These are phyloP conservation scores for Pichia phayaonensis DNA, from an alignment of 805 yeast genomes.

Conservation along the genomic window DNA sequence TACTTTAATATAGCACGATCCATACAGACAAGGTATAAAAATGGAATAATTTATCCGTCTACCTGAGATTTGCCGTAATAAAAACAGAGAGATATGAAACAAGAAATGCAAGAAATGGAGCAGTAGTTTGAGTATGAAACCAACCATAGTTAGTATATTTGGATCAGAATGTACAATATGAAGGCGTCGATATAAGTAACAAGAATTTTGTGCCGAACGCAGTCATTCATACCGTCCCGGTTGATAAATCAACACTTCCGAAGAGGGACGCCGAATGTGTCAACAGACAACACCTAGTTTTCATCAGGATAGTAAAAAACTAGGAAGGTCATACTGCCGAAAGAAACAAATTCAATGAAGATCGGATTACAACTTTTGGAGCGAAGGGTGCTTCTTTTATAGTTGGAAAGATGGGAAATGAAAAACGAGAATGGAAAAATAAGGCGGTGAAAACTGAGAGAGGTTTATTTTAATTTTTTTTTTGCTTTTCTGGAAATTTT, in stretches of 20 bases:
- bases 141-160: background rate
- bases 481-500: background rate
- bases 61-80: conserved; percentile 17
- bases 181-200: conserved; percentile 28
- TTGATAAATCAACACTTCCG: conserved; percentile 11
- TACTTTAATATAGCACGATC: conserved; percentile 16
- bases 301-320: conserved; percentile 57
- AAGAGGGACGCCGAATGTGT: conserved; percentile 29
- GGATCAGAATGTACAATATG: conserved; percentile 26
- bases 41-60: conserved; percentile 7
- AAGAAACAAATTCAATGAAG: conserved; percentile 7
- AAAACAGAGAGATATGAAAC: too few species aligned
- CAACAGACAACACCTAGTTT: conserved; percentile 44
- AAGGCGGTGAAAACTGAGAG: conserved; percentile 8
- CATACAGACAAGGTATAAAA: conserved; percentile 15
- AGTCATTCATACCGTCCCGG: conserved; percentile 26
- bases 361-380: too few species aligned
- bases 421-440: background rate
- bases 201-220: conserved; percentile 31
- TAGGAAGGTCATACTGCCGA: conserved; percentile 50
- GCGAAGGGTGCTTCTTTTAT: conserved; percentile 3
- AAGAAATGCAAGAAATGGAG: background rate
- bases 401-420: background rate
- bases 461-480: conserved; percentile 4
- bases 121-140: background rate